Base-by-base conservation (phyloP, 345 rosid genomes). In the Sisymbrium altissimum region DNA sequence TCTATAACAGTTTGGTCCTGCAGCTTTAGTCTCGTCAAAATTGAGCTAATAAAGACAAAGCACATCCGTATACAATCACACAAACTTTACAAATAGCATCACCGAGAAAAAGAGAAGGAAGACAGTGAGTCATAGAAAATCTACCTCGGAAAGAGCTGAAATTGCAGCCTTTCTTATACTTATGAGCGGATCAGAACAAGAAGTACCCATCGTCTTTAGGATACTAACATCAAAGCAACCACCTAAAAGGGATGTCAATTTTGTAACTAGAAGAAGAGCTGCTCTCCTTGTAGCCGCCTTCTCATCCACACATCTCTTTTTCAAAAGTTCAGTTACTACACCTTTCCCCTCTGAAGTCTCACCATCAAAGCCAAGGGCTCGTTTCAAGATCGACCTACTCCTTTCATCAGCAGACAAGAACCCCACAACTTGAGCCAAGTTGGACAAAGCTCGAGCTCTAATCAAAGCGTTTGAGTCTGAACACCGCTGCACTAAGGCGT, bases 141-240 rank as follows among this genome's bases (percentile, higher is more conserved):
- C 64, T 68, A 94, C 97, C 97, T 94, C 96, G 4, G 97, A 94
- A 54, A 94, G 86, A 32, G 97, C 97, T 43, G 88, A 86, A 73
- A 85, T 75, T 23, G 97, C 97, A 49, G 92, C 97, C 81, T 89
- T 95, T 59, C 99, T 84, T 33, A 87, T 92, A 83, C 97, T 95
- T 59, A 95, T 88, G 54, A 95, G 97, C 6, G 97, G 90, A 76
- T 94, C 98, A 4, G 92, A 94, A 75, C 97, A 94, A 76, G 98
- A 92, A 70, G 88, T 83, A 48, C 92, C 97, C 84, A 89, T 78
- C 12, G 82, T 87, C 79, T 88, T 92, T 41, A 92, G 83, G 75
- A 94, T 60, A 81, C 79, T 65, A 60, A 76, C 86, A 80, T 87
- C 99, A 40, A 89, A 76, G 75, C 83, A 79, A 59, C 92, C 91